Conservation (phyloP, 2,329 filamentous ascomycete genomes). For the Herpomyces periplanetae region DNA sequence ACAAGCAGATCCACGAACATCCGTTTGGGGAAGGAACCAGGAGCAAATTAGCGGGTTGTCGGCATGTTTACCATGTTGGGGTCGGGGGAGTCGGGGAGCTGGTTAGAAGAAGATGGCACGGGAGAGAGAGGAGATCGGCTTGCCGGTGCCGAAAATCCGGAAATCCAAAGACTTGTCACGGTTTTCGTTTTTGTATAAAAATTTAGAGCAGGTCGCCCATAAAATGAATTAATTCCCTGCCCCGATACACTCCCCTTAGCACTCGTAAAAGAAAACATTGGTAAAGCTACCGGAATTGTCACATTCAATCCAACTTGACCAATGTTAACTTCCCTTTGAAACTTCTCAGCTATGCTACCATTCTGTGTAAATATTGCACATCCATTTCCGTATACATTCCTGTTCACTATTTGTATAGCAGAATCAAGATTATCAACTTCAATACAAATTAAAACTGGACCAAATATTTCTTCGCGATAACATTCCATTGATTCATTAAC, state of each 20-base stretch:
- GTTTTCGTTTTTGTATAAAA: conserved; percentile 96
- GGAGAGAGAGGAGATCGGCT: too few relatives aligned
- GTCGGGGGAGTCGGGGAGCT: too few relatives aligned
- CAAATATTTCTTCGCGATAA: conserved; percentile 55
- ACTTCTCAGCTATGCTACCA: conserved; percentile 32
- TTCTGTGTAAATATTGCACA: conserved; percentile 47
- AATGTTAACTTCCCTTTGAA: conserved; percentile 43
- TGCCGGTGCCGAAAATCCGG: too few relatives aligned
- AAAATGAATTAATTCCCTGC: conserved; percentile 70
- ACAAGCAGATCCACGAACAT: too few relatives aligned
- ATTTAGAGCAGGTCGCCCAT: conserved; percentile 57
- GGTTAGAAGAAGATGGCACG: too few relatives aligned
- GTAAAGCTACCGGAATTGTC: conserved; percentile 28
- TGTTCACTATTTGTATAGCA: conserved; percentile 42
- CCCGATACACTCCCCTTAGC: conserved; percentile 74
- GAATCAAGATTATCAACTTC: conserved; percentile 39
- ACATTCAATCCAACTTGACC: conserved; percentile 62
- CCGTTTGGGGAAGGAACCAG: too few relatives aligned
- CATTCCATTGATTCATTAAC: conserved; percentile 45
- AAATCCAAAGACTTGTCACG: too few relatives aligned
- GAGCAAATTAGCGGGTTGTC: too few relatives aligned
- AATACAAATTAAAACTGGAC: conserved; percentile 42
- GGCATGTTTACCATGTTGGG: too few relatives aligned
- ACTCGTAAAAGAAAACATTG: conserved; percentile 30
- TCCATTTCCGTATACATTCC: conserved; percentile 55